Base-by-base conservation (phyloP, 768 basidiomycete species). In the Paxillus involutus region DNA sequence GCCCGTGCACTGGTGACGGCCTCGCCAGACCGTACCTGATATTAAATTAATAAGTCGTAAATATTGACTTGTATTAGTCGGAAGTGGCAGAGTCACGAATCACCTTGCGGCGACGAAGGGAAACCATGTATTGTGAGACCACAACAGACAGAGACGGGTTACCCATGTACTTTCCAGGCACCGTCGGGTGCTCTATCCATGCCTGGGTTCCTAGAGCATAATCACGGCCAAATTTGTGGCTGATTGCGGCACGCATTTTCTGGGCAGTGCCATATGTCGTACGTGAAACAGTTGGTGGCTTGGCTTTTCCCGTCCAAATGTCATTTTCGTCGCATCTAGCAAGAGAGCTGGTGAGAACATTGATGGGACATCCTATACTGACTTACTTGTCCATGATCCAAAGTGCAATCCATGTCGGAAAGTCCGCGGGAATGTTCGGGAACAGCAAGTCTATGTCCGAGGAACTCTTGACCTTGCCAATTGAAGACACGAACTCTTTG, bases 181-280 rank as follows among this genome's bases (percentile, higher is more conserved):
- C 24, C 40, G 66, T 63, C 21, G 52, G 49, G 47, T 61, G 59
- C 35, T 57, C 51, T 24, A 68, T 59, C 74, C 73, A 75, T 3
- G 64, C 56, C 11, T 62, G 46, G 3, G 57, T 59, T 16, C 71
- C 69, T 0, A 69, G 49, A 0, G 62, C 58, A 44, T 57, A 52
- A 11, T 64, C 43, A 19, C 62, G 62, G 6, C 67, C 63, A 46
- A 72, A 74, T 3, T 57, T 58, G 52, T 71, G 65, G 0, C 69
- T 71, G 29, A 66, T 62, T 3, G 66, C 57, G 2, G 73, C 72
- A 1, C 68, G 46, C 65, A 75, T 71, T 42, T 75, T 75, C 52
- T 74, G 73, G 0, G 72, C 73, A 60, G 72, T 68, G 6, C 57
- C 51, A 49, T 68, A 74, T 10, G 64, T 61, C 5, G 30, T 54